Conservation (phyloP, 1,139 yeast genomes). For the Suhomyces coccinellae region DNA sequence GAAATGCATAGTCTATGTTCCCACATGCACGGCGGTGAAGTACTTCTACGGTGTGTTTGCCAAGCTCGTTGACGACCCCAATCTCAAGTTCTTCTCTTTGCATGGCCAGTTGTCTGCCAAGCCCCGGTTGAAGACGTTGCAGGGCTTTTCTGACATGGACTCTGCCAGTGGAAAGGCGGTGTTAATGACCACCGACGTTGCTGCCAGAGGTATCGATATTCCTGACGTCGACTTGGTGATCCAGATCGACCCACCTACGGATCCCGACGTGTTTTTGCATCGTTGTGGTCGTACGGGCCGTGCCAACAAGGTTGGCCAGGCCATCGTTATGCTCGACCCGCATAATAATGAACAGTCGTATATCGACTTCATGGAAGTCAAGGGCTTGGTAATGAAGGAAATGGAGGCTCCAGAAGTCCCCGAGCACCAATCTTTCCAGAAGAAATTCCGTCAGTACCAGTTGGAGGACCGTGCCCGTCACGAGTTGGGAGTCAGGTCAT, state of each 20-base stretch:
- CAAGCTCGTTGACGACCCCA: slow-evolving; percentile 21
- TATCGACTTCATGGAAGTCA: slow-evolving; percentile 76
- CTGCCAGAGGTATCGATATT: slow-evolving; percentile 91
- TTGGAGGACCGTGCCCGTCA: slow-evolving; percentile 74
- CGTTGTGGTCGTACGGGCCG: slow-evolving; percentile 96
- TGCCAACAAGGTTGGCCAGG: slow-evolving; percentile 81
- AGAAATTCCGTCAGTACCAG: slow-evolving; percentile 54
- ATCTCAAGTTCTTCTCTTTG: slow-evolving; percentile 59
- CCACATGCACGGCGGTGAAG: slow-evolving; percentile 85
- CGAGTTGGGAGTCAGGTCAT: slow-evolving; percentile 76
- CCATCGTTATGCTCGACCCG: slow-evolving; percentile 66
- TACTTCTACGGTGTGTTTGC: slow-evolving; percentile 65
- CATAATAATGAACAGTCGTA: slow-evolving; percentile 78
- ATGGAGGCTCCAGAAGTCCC: slow-evolving; percentile 29
- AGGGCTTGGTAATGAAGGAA: slow-evolving; percentile 56
- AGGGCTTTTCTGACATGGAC: slow-evolving; percentile 53
- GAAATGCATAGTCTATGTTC: slow-evolving; percentile 83
- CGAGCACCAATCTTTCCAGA: slow-evolving; percentile 27
- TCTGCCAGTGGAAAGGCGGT: slow-evolving; percentile 51
- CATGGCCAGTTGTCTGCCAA: slow-evolving; percentile 84
- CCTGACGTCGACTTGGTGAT: slow-evolving; percentile 89
- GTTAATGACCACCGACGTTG: slow-evolving; percentile 79
- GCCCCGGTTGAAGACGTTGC: slow-evolving; percentile 71
- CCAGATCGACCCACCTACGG: slow-evolving; percentile 90
- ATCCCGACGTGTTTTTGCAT: slow-evolving; percentile 88